Evolutionary conservation across 257 asterid species (phyloP).

Genomic region (Petunia axillaris): DNA sequence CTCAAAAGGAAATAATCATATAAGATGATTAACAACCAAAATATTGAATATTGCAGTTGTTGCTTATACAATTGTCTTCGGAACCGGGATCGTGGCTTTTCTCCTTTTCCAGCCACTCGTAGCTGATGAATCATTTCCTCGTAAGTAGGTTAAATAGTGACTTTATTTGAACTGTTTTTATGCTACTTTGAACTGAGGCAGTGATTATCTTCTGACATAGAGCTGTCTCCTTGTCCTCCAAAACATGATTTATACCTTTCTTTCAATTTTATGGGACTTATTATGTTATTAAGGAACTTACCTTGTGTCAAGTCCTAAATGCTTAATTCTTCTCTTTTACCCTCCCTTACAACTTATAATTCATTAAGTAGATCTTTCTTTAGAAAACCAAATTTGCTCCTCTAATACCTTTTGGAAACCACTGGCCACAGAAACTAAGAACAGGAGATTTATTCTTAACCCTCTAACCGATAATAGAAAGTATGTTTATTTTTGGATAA

Average conservation of each 20-base stretch:
- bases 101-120: slow-evolving; percentile 35
- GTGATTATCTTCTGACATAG: not conserved
- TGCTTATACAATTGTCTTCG: slow-evolving; percentile 41
- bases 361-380: not conserved
- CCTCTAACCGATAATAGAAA: not conserved
- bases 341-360: not conserved
- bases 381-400: not conserved
- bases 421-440: not conserved
- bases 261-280: too few relatives aligned
- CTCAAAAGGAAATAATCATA: not conserved
- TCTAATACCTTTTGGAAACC: not conserved
- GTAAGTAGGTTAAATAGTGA: slow-evolving; percentile 25
- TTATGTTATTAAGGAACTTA: not conserved
- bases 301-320: not conserved
- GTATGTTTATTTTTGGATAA: not conserved
- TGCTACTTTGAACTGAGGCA: too few relatives aligned
- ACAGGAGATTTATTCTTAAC: not conserved
- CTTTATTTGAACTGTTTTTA: too few relatives aligned
- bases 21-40: not conserved
- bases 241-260: not conserved
- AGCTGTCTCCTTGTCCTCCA: not conserved
- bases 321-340: not conserved
- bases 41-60: slow-evolving; percentile 29
- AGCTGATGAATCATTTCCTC: slow-evolving; percentile 41
- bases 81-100: slow-evolving; percentile 39